These are phyloP conservation scores for Rhynchosporium secalis DNA, from an alignment of 2,329 filamentous ascomycete species.

Conservation along the genomic window DNA sequence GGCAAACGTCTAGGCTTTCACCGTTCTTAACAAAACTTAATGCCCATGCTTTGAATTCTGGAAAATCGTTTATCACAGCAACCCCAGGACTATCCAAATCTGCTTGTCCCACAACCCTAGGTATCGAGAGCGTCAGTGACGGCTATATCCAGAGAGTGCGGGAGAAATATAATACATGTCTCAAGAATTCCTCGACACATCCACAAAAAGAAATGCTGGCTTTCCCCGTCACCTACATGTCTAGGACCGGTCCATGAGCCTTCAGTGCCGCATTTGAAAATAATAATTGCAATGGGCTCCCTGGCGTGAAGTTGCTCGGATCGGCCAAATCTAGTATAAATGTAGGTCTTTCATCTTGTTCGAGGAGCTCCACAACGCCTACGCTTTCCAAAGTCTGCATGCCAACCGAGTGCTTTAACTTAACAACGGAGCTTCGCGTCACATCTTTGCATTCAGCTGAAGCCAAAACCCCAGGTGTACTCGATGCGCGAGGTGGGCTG, in stretches of 20 bases:
- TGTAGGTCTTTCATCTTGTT: conserved; percentile 74
- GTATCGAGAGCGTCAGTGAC: too few species aligned
- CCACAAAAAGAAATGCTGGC: too few species aligned
- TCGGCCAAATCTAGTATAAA: conserved; percentile 72
- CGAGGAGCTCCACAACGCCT: conserved; percentile 70
- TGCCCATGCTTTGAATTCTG: conserved; percentile 70
- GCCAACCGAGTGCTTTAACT: conserved; percentile 48
- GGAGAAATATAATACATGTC: too few species aligned
- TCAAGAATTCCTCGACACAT: too few species aligned
- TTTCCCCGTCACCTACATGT: too few species aligned
- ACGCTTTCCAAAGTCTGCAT: conserved; percentile 61
- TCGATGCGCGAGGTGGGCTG: conserved; percentile 50
- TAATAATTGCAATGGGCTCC: conserved; percentile 57
- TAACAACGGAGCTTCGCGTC: conserved; percentile 53
- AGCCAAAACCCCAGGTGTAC: conserved; percentile 47
- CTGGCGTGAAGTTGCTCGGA: conserved; percentile 51
- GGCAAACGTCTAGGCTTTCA: conserved; percentile 53
- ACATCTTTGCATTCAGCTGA: conserved; percentile 53
- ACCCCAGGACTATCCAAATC: conserved; percentile 40
- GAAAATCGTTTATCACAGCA: conserved; percentile 49
- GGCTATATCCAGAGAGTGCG: too few species aligned
- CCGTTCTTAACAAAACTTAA: conserved; percentile 55
- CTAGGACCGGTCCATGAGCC: conserved; percentile 40
- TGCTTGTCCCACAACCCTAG: conserved; percentile 35
- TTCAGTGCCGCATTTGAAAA: conserved; percentile 70